A percentile compares a stretch with the other conserved stretches of the same genome.
Conservation (phyloP, 345 rosid species). For the Melaleuca alternifolia region DNA sequence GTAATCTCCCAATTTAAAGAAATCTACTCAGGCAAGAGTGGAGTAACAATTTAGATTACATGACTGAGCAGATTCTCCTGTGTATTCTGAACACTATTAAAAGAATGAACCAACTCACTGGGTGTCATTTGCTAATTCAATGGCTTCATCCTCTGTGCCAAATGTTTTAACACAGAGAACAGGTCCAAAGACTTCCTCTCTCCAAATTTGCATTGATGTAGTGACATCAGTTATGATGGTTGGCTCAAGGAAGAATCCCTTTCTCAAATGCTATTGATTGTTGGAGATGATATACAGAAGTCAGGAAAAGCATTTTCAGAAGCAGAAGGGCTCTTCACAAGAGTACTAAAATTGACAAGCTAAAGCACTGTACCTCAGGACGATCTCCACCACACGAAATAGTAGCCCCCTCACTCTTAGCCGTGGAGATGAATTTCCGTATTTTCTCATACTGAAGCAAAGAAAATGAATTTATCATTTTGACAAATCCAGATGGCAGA, state of each 20-base stretch:
- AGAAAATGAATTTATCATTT: neutral
- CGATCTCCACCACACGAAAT: conserved; percentile 70
- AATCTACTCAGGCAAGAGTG: neutral
- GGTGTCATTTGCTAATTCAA: conserved; percentile 84
- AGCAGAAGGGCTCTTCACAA: neutral
- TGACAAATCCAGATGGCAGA: neutral
- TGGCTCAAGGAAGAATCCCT: conserved; percentile 82
- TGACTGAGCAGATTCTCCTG: neutral
- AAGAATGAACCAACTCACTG: conserved; percentile 42
- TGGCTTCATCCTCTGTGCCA: conserved; percentile 87
- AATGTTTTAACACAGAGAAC: conserved; percentile 88
- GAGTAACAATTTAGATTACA: neutral
- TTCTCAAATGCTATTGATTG: conserved; percentile 56
- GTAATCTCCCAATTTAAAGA: neutral
- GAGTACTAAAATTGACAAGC: neutral
- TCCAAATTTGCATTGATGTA: conserved; percentile 96
- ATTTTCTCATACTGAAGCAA: conserved; percentile 60
- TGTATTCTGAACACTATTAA: neutral
- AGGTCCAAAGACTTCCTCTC: conserved; percentile 98
- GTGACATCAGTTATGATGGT: conserved; percentile 63
- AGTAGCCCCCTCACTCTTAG: conserved; percentile 90
- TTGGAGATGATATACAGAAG: neutral
- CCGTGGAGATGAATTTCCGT: conserved; percentile 65
- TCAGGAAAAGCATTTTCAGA: neutral
- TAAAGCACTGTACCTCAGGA: conserved; percentile 44